Percentiles rank a stretch among this genome's conserved stretches.
These are phyloP conservation scores for Biscogniauxia mediterranea DNA, from an alignment of 2,329 filamentous ascomycete genomes.

Conservation along the genomic window DNA sequence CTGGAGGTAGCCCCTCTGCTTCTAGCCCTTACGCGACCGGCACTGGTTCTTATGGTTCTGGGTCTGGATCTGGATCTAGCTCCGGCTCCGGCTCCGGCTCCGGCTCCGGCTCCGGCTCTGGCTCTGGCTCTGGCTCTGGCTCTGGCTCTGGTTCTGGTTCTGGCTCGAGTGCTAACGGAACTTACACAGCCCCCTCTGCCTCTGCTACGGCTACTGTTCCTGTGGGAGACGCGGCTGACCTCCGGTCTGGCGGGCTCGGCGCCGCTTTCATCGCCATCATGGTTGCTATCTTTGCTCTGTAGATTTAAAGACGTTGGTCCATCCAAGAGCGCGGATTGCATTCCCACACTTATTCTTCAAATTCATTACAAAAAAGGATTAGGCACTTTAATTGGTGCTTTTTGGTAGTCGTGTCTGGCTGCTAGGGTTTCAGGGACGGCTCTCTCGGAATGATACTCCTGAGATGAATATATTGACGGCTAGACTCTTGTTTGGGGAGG, in stretches of 20 bases:
- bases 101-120: constrained; percentile 14
- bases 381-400: constrained; percentile 1
- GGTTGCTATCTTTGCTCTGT: constrained; percentile 33
- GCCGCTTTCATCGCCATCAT: constrained; percentile 32
- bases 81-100: constrained; percentile 17
- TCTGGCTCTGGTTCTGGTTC: constrained; percentile 12
- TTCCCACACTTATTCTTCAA: background rate
- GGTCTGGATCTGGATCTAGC: constrained; percentile 29
- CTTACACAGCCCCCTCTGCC: constrained; percentile 18
- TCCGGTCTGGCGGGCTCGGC: constrained; percentile 28
- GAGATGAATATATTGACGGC: background rate
- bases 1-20: constrained; percentile 25
- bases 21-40: constrained; percentile 13
- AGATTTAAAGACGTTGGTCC: constrained; percentile 13
- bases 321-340: background rate
- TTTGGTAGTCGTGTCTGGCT: no score
- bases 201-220: constrained; percentile 18
- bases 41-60: constrained; percentile 23
- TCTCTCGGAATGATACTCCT: constrained; percentile 11
- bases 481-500: background rate
- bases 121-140: constrained; percentile 16
- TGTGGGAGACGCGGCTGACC: constrained; percentile 17
- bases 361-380: background rate
- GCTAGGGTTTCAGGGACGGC: background rate
- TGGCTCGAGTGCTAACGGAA: constrained; percentile 13